Base-by-base conservation (phyloP, 2,329 filamentous ascomycete species). In the Aspergillus persii region DNA sequence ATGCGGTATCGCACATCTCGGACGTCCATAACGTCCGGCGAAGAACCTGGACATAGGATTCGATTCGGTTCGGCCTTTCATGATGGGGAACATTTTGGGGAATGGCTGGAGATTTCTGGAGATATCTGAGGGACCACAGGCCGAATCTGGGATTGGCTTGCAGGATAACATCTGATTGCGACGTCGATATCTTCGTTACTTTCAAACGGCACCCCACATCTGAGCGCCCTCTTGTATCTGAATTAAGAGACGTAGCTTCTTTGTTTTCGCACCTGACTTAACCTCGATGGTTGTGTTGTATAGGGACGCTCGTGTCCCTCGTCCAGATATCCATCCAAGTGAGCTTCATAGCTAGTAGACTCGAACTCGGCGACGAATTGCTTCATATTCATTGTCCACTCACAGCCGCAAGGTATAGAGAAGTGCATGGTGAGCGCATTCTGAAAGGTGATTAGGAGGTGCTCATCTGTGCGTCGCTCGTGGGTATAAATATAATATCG, bases 381-480 rank as follows among this genome's bases (percentile, higher is more conserved):
- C 18, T 53, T 61, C 27, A 59, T 53, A 44, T 61, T 52, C 23
- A 59, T 36, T 8, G 60, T 60, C 62, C 61, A 62, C 3, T 56
- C 33, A 39, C 33, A 36, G 11, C 9, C 8, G 8, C 41, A 59
- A n/a, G 41, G 7, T 9, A 65, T 41, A 12, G 39, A 15, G 30
- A 59, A 56, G 44, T 61, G 60, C 15, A 61, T 44, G 0, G 60
- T 64, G 4, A 67, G 53, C 2, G 63, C 60, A 60, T 63, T 65
- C 6, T 66, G 18, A 26, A 68, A 63, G 33, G 57, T 41, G n/a
- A 67, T 27, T 0, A 46, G 2, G 63, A 60, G 2, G 44, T 58
- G 44, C 67, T 68, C 1, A 68, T 67, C 7, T 66, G 61, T 48
- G 67, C 63, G 47, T 67, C 63, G 23, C 59, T 63, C 6, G 62